Conservation (phyloP, 2,329 filamentous ascomycete genomes). For the Pseudogymnoascus sp. region DNA sequence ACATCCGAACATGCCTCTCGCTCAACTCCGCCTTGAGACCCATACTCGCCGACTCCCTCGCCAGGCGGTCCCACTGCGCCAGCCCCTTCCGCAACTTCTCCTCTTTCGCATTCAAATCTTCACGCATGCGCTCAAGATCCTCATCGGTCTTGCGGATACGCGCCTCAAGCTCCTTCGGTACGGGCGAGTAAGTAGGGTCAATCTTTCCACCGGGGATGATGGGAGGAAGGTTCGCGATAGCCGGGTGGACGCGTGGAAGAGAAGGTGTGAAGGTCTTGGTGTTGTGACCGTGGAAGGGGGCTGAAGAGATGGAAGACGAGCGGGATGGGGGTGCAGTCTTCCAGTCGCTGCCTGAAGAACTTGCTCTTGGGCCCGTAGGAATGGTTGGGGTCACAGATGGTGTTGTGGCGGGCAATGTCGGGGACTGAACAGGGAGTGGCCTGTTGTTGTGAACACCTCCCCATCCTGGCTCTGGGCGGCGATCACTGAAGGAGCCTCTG, state of each 20-base stretch:
- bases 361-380: slow-evolving; percentile 25
- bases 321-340: slow-evolving; percentile 23
- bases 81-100: slow-evolving; percentile 26
- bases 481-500: slow-evolving; percentile 25
- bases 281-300: slow-evolving; percentile 18
- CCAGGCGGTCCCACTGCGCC: slow-evolving; percentile 28
- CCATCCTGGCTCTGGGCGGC: slow-evolving; percentile 26
- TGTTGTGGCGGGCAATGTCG: slow-evolving; percentile 21
- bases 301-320: slow-evolving; percentile 22
- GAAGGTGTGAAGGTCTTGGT: slow-evolving; percentile 9
- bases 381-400: slow-evolving; percentile 15
- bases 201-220: slow-evolving; percentile 28
- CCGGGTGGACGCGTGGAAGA: slow-evolving; percentile 26
- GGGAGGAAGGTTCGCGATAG: slow-evolving; percentile 26
- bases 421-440: slow-evolving; percentile 22
- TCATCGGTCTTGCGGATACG: slow-evolving; percentile 28
- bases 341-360: slow-evolving; percentile 24
- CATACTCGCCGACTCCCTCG: slow-evolving; percentile 23
- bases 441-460: slow-evolving; percentile 22
- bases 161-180: slow-evolving; percentile 21
- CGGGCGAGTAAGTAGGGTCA: slow-evolving; percentile 23
- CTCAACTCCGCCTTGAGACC: slow-evolving; percentile 28
- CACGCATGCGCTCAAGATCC: slow-evolving; percentile 26
- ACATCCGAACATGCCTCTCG: slow-evolving; percentile 27
- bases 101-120: slow-evolving; percentile 26